Percentiles rank a stretch among this genome's conserved stretches.
These are phyloP conservation scores for Uronychia binucleata DNA, from an alignment of 73 alveolate species.

Conservation along the genomic window DNA sequence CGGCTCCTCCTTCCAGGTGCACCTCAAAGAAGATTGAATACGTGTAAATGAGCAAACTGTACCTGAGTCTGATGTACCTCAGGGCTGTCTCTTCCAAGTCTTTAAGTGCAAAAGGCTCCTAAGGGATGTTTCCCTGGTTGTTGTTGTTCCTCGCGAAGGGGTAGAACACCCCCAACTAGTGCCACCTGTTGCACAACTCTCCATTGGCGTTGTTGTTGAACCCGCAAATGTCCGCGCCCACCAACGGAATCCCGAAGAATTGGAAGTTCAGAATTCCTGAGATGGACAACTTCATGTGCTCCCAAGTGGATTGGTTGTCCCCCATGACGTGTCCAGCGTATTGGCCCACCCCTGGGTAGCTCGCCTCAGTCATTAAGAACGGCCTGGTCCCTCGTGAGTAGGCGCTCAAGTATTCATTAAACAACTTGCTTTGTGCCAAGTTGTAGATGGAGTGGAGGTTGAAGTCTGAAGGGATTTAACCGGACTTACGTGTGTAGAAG, in stretches of 20 bases:
- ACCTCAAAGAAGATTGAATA: conserved; percentile 65
- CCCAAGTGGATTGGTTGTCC: conserved; percentile 83
- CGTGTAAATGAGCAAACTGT: conserved; percentile 82
- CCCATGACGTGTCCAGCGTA: conserved; percentile 94
- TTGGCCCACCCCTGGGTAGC: conserved; percentile 89
- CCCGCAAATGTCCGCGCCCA: conserved; percentile 98
- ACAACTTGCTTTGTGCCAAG: conserved; percentile 65
- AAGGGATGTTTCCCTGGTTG: background rate
- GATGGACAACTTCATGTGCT: conserved; percentile 85
- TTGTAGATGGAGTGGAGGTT: conserved; percentile 82
- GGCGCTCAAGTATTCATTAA: conserved; percentile 57
- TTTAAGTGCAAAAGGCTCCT: conserved; percentile 19
- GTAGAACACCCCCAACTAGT: conserved; percentile 79
- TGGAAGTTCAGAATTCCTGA: conserved; percentile 91
- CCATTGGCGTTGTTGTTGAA: conserved; percentile 70
- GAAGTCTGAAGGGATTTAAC: background rate
- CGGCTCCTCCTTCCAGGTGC: conserved; percentile 40
- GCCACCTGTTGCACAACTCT: conserved; percentile 88
- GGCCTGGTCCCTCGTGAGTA: conserved; percentile 56
- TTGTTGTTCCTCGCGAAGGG: conserved; percentile 95
- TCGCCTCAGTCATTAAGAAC: conserved; percentile 87
- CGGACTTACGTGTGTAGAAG: background rate
- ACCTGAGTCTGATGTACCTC: conserved; percentile 73
- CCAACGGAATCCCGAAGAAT: conserved; percentile 95
- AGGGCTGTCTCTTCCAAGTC: conserved; percentile 67